These are phyloP conservation scores for Colletotrichum sp. DNA, from an alignment of 2,329 filamentous ascomycete genomes.

Conservation along the genomic window DNA sequence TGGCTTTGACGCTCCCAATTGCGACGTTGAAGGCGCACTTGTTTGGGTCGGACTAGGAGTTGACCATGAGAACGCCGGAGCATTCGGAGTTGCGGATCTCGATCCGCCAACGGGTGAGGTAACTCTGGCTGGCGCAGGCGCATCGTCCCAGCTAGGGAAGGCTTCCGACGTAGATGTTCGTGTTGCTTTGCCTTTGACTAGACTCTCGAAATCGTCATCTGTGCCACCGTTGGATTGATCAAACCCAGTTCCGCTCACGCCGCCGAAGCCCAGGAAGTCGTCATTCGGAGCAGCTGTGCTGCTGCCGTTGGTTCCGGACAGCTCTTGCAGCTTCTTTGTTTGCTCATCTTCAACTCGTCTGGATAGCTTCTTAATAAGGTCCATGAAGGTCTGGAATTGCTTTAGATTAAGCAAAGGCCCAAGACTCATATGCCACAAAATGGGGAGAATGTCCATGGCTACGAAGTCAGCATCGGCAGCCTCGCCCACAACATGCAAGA, in stretches of 20 bases:
- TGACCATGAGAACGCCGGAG: conserved; percentile 68
- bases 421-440: conserved; percentile 90
- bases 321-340: conserved; percentile 83
- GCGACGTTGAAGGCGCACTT: conserved; percentile 29
- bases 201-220: conserved; percentile 82
- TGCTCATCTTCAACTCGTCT: conserved; percentile 87
- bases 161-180: conserved; percentile 42
- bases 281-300: conserved; percentile 56
- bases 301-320: conserved; percentile 66
- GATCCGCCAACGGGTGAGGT: conserved; percentile 38
- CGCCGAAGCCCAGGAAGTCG: conserved; percentile 75
- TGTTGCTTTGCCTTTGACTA: conserved; percentile 77
- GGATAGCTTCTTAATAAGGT: conserved; percentile 81
- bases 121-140: conserved; percentile 34
- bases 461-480: conserved; percentile 89
- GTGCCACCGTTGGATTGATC: conserved; percentile 56
- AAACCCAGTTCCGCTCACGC: conserved; percentile 65
- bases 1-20: conserved; percentile 40
- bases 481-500: conserved; percentile 82
- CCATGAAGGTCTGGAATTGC: conserved; percentile 91
- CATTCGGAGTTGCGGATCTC: conserved; percentile 41
- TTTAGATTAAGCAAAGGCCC: conserved; percentile 86
- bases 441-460: conserved; percentile 86
- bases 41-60: conserved; percentile 52
- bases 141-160: conserved; percentile 54